Base-by-base conservation (phyloP, 106 monocot genomes). In the Dendrobium catenatum region DNA sequence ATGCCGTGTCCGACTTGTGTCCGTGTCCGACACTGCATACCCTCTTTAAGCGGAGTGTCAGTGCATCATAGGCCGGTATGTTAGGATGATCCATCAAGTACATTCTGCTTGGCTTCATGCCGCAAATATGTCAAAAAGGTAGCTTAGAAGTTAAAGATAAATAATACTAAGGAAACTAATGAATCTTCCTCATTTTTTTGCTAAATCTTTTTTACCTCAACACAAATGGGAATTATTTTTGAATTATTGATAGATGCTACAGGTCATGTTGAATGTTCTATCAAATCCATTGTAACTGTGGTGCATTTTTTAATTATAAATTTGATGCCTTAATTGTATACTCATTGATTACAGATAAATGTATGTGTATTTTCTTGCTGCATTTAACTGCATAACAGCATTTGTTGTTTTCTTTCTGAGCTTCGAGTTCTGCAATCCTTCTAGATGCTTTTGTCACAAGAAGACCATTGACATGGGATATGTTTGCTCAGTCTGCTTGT, bases 401-500 rank as follows among this genome's bases (percentile, higher is more conserved):
- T 68, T 31, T 20, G 8, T 20, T 27, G 68, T 29, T 16, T 56
- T 10, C 51, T 40, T 37, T 40, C 9, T 81, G 5, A 73, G 2
- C 68, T 54, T 33, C 11, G 3, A 70, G 16, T 37, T 70, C 13
- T 70, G 70, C n/a, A 24, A 15, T 81, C 37, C 64, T 46, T 93
- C 54, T 84, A 98, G 98, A 55, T 98, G 98, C 86, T 98, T 98
- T 83, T 98, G 98, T 82, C 98, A 98, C 86, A 98, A 98, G 80
- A 92, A 88, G 83, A 95, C 95, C 4, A 98, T 98, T 59, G 92
- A 93, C 80, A 88, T 88, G 94, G 98, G 98, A 18, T 98, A 88
- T 77, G 91, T 95, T 40, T 98, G 98, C 86, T 98, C 98, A 6
- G 91, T 98, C 68, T 98, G 98, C 75, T 82, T 99, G 79, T 99